These are phyloP conservation scores for Linum usitatissimum DNA, from an alignment of 345 rosid species.

Conservation along the genomic window DNA sequence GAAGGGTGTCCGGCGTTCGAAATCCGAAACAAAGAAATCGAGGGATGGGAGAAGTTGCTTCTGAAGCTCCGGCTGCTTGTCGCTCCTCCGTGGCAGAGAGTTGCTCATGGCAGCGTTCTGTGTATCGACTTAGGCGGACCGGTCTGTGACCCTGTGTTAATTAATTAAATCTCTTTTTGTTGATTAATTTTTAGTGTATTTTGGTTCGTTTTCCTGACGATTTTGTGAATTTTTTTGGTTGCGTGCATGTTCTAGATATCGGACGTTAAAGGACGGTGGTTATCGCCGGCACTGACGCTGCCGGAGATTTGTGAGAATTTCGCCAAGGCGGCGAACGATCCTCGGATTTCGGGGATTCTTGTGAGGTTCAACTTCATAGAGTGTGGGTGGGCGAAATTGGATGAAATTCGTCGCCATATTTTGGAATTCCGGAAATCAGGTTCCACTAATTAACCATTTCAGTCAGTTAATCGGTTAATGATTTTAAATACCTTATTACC, in stretches of 20 bases:
- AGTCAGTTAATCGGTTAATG: too few species aligned
- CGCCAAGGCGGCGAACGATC: slow-evolving; percentile 80
- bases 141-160: slow-evolving; percentile 35
- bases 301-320: slow-evolving; percentile 88
- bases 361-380: slow-evolving; percentile 68
- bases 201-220: too few species aligned
- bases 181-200: too few species aligned
- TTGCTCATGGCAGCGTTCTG: slow-evolving; percentile 71
- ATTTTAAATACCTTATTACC: too few species aligned
- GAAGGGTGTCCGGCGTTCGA: background rate
- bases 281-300: slow-evolving; percentile 66
- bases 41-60: slow-evolving; percentile 46
- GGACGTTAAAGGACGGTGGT: slow-evolving; percentile 89
- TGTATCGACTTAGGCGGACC: slow-evolving; percentile 83
- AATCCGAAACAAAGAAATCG: slow-evolving; percentile 14
- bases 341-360: slow-evolving; percentile 78
- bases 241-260: slow-evolving; percentile 82
- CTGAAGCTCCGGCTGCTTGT: slow-evolving; percentile 64
- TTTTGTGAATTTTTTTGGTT: too few species aligned
- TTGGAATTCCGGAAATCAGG: slow-evolving; percentile 86
- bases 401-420: slow-evolving; percentile 78
- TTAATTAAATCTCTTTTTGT: background rate
- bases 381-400: slow-evolving; percentile 95
- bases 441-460: too few species aligned
- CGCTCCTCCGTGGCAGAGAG: slow-evolving; percentile 85